Percentiles rank a stretch among this genome's conserved stretches.
Evolutionary conservation across 139 green algal genomes (phyloP).

Genomic region (Microglena sp.): DNA sequence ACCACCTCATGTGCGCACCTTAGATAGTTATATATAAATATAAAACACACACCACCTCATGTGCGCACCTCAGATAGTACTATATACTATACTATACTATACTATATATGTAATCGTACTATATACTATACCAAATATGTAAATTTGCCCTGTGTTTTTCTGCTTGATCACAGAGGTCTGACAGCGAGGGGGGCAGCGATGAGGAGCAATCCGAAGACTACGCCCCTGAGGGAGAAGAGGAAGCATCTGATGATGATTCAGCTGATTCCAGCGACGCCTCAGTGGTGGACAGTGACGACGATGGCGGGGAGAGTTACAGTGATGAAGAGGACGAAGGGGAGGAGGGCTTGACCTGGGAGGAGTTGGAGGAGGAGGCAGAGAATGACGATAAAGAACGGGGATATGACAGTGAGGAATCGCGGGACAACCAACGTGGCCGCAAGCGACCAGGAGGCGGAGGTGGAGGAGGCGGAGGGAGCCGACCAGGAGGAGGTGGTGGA

Average conservation of each 20-base stretch:
- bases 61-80: background rate
- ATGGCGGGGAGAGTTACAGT: slow-evolving; percentile 11
- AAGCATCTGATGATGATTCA: slow-evolving; percentile 42
- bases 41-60: background rate
- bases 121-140: background rate
- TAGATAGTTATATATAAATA: background rate
- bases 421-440: too few relatives aligned
- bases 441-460: too few relatives aligned
- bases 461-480: too few relatives aligned
- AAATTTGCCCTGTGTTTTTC: background rate
- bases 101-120: background rate
- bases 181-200: slow-evolving; percentile 59
- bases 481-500: too few relatives aligned
- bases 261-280: slow-evolving; percentile 13
- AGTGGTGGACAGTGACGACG: slow-evolving; percentile 43
- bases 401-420: too few relatives aligned
- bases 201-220: slow-evolving; percentile 66
- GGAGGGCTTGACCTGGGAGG: slow-evolving; percentile 73
- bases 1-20: background rate
- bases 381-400: slow-evolving; percentile 12
- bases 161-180: slow-evolving; percentile 31
- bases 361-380: slow-evolving; percentile 75
- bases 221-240: slow-evolving; percentile 33
- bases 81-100: slow-evolving; percentile 1
- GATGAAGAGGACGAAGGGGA: slow-evolving; percentile 50